Evolutionary conservation across 2,329 filamentous ascomycete genomes (phyloP), one percentile per base, ranked within the genome.

Genomic region (Trichoderma brevicompactum): DNA sequence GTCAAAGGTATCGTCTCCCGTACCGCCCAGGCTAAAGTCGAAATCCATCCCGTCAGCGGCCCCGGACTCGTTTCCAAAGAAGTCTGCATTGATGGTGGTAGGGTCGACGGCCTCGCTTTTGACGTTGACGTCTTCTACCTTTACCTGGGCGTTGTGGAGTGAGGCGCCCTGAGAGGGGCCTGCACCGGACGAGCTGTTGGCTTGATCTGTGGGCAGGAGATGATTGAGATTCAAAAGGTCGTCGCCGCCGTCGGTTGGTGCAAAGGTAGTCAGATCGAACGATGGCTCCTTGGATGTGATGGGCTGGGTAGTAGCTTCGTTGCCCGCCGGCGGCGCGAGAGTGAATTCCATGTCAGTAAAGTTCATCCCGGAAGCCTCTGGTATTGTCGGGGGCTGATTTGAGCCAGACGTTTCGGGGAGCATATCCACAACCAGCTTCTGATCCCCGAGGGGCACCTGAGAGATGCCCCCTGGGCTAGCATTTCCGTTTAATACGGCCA

Each of bases 261-360:
- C 77, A 70, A 84, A 83, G 12, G 77, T 77, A 2, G 80, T 72
- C 12, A 83, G 73, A 62, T 84, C 82, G 68, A 84, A 83, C 5
- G 79, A 76, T 7, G 77, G 72, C 65, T 80, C 80, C 63, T 74
- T 72, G 12, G 70, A 58, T 19, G 69, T 43, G 36, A 63, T 64
- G 15, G 71, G 66, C 50, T 74, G 72, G 36, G 64, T 68, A 19
- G 76, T 69, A 32, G 67, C 53, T 68, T 73, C 74, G 64, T 73
- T 73, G 55, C 74, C 76, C 8, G 78, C 68, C 0, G 83, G 81
- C 0, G 83, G 81, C 1, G 81, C 84, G 5, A 86, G 75, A 0
- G 82, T 80, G 68, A 87, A 87, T 41, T 83, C 79, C 82, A 86
- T 86, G 68, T 86, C 79, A 13, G 84, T 86, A 69, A 86, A 87